Evolutionary conservation across 2,329 filamentous ascomycete species (phyloP).

Genomic region (Fusarium nematophilum): DNA sequence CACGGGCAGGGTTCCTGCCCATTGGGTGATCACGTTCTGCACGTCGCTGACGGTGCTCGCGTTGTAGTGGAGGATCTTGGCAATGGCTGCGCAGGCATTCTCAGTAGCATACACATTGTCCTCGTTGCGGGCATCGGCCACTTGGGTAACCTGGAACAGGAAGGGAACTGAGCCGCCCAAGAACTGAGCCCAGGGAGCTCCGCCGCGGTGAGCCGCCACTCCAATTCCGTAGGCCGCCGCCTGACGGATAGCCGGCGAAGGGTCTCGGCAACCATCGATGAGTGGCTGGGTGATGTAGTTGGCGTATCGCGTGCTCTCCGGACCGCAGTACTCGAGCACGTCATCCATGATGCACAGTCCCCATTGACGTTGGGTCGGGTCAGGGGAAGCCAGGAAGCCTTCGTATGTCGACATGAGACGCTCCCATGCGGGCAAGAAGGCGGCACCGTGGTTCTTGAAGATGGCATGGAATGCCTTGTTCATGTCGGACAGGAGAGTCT

Average conservation of each 20-base stretch:
- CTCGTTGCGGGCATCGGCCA: slow-evolving; percentile 85
- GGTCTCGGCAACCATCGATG: slow-evolving; percentile 85
- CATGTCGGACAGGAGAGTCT: slow-evolving; percentile 97
- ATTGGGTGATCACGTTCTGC: slow-evolving; percentile 82
- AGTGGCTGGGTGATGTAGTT: slow-evolving; percentile 89
- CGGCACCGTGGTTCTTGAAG: slow-evolving; percentile 92
- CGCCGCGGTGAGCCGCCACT: slow-evolving; percentile 93
- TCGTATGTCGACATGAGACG: slow-evolving; percentile 87
- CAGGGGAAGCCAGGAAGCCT: slow-evolving; percentile 80
- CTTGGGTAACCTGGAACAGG: slow-evolving; percentile 85
- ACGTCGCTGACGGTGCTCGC: slow-evolving; percentile 78
- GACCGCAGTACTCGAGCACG: slow-evolving; percentile 95
- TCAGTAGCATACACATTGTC: slow-evolving; percentile 98
- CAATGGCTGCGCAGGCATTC: slow-evolving; percentile 95
- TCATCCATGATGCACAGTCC: slow-evolving; percentile 99
- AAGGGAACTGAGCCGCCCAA: slow-evolving; percentile 81
- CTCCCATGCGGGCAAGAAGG: slow-evolving; percentile 91
- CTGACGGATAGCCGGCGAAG: slow-evolving; percentile 91
- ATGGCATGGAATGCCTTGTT: slow-evolving; percentile 99
- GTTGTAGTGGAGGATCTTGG: slow-evolving; percentile 96
- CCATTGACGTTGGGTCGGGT: slow-evolving; percentile 96
- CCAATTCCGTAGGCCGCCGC: slow-evolving; percentile 96
- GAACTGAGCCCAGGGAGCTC: slow-evolving; percentile 88
- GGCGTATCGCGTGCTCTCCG: slow-evolving; percentile 87
- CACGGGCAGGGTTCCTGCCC: slow-evolving; percentile 91